These are phyloP conservation scores for Termitomyces sp. DNA, from an alignment of 768 basidiomycete species.

Conservation along the genomic window DNA sequence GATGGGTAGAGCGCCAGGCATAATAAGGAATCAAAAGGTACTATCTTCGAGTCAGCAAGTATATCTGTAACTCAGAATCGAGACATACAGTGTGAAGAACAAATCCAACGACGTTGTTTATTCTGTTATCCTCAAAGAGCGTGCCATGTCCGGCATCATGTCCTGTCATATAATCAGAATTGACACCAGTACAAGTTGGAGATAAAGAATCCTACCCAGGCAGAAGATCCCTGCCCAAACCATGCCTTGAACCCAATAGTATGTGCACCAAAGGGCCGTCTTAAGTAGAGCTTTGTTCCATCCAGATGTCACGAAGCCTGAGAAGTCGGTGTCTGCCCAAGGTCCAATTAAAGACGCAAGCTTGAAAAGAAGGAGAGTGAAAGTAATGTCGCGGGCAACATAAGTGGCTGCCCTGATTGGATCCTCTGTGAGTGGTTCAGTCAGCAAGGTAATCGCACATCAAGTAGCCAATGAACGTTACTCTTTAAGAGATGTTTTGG, in stretches of 20 bases:
- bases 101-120: constrained; percentile 48
- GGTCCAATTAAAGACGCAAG: constrained; percentile 41
- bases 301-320: constrained; percentile 29
- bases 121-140: constrained; percentile 29
- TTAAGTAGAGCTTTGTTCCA: constrained; percentile 30
- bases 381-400: constrained; percentile 40
- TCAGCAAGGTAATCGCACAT: background rate
- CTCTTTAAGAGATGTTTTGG: constrained; percentile 49
- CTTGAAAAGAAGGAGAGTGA: constrained; percentile 39
- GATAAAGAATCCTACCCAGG: constrained; percentile 32
- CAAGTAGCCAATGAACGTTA: constrained; percentile 10
- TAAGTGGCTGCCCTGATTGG: constrained; percentile 37
- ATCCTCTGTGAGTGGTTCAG: constrained; percentile 24
- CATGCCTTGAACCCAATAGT: constrained; percentile 51
- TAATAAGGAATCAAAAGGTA: constrained; percentile 54
- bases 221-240: constrained; percentile 51
- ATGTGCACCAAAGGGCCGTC: constrained; percentile 37
- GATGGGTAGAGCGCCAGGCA: constrained; percentile 68
- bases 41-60: constrained; percentile 24
- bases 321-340: constrained; percentile 34
- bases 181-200: background rate
- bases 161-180: constrained; percentile 20
- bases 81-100: constrained; percentile 39
- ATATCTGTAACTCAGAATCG: background rate
- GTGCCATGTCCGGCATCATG: constrained; percentile 46